Percentiles rank a stretch among this genome's conserved stretches.
These are phyloP conservation scores for Morella rubra DNA, from an alignment of 306 rosid species.

Conservation along the genomic window DNA sequence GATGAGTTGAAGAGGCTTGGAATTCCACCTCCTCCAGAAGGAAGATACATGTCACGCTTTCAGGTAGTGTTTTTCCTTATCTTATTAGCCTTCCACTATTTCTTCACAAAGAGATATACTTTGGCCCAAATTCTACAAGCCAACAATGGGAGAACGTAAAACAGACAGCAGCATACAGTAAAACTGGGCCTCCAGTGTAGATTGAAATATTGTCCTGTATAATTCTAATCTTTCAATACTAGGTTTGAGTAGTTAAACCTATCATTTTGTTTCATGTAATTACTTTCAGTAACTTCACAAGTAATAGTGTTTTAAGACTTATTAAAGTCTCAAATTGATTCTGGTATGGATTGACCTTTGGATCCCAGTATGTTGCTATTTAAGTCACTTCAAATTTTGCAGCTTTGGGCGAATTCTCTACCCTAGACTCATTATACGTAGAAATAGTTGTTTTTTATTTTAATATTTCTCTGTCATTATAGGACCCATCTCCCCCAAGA, in stretches of 20 bases:
- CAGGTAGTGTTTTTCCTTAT: slow-evolving; percentile 48
- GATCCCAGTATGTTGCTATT: not conserved
- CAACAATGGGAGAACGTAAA: not conserved
- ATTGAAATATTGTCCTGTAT: not conserved
- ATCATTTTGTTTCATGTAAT: not conserved
- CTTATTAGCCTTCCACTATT: not conserved
- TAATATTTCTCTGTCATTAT: slow-evolving; percentile 10
- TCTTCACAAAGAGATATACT: not conserved
- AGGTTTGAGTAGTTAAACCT: not conserved
- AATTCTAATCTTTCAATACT: not conserved
- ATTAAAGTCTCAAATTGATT: not conserved
- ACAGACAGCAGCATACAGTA: not conserved
- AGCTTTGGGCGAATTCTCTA: not conserved
- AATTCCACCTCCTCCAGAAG: slow-evolving; percentile 90
- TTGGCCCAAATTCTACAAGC: not conserved
- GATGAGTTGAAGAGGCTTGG: slow-evolving; percentile 79
- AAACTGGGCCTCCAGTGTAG: not conserved
- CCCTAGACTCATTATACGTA: not conserved
- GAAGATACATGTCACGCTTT: slow-evolving; percentile 77
- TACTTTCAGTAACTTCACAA: not conserved
- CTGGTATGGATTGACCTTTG: not conserved
- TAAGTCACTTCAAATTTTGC: not conserved
- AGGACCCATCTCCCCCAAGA: slow-evolving; percentile 89
- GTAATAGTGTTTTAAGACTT: not conserved
- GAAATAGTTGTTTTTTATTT: not conserved